Evolutionary conservation across 805 yeast species (phyloP), one percentile per base, ranked within the genome.

Genomic region (Candida oleophila): DNA sequence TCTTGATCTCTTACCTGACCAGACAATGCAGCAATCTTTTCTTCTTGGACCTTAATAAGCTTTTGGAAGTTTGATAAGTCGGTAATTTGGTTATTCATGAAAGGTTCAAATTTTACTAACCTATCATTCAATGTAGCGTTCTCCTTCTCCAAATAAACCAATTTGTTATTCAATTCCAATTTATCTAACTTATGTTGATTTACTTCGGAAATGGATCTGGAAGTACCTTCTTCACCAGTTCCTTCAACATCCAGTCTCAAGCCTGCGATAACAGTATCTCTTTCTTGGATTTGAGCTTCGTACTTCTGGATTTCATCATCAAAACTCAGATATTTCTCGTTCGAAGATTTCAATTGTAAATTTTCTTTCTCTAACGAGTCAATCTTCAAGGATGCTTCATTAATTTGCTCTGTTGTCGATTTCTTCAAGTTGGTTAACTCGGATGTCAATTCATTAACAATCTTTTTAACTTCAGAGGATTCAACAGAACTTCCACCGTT

Each of bases 381-480:
- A 19, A 85, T 81, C 47, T 76, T 76, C 16, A 73, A 73, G 52
- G 82, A 77, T 0, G 90, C 91, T 42, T 71, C 66, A 42, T 68
- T 71, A 51, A 85, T 83, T 51, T 81, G 83, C 3, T 64, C 62
- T 47, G 71, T 73, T 20, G 76, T 58, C 1, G 67, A 51, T 3
- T 57, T 46, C 44, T 59, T 66, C 50, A 71, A 62, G 20, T 60
- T 60, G 28, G 50, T 57, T 44, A 72, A 55, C 43, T 72, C 73
- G 18, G 52, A 49, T 19, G 65, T 67, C 44, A 71, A 59, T 45
- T 68, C 69, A 9, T 52, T 47, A 14, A 71, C 61, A 8, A 68
- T 48, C 37, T 57, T 57, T 46, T 68, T 71, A 12, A 66, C 62
- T 44, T 60, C 59, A 4, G 57, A 55, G 21, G 62, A 62, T 30